Evolutionary conservation across 495 filamentous ascomycete species (phyloP).

Genomic region (Podospora comata): DNA sequence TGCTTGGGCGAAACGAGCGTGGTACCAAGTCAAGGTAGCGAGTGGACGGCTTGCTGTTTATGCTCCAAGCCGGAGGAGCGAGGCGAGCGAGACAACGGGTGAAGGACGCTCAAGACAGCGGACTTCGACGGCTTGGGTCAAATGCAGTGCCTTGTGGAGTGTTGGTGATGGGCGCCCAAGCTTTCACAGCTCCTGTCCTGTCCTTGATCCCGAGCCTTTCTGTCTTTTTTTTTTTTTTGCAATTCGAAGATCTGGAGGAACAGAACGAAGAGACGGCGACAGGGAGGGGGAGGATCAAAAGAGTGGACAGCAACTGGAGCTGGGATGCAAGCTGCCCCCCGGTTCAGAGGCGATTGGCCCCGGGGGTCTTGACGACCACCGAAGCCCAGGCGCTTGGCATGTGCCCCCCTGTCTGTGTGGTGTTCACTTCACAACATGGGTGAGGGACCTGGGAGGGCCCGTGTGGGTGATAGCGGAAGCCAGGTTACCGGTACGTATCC

Average conservation of each 20-base stretch:
- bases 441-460: constrained; percentile 14
- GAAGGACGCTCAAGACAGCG: too few relatives aligned
- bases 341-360: constrained; percentile 21
- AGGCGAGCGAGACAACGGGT: background rate
- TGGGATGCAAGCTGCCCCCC: constrained; percentile 10
- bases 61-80: constrained; percentile 10
- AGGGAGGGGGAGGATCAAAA: constrained; percentile 25
- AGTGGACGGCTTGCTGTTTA: constrained; percentile 12
- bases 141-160: background rate
- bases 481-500: constrained; percentile 18
- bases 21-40: constrained; percentile 7
- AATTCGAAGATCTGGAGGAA: constrained; percentile 10
- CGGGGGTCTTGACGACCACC: constrained; percentile 5
- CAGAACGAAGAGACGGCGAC: constrained; percentile 8
- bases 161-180: background rate
- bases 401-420: constrained; percentile 3
- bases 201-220: background rate
- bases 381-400: constrained; percentile 22
- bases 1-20: constrained; percentile 3
- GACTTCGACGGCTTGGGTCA: background rate
- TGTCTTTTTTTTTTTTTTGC: background rate
- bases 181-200: background rate
- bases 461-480: constrained; percentile 24
- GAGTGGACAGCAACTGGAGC: constrained; percentile 12
- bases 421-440: constrained; percentile 13